Evolutionary conservation across 768 basidiomycete species (phyloP), one percentile per base, ranked within the genome.

Genomic region (Kwoniella heveanensis): DNA sequence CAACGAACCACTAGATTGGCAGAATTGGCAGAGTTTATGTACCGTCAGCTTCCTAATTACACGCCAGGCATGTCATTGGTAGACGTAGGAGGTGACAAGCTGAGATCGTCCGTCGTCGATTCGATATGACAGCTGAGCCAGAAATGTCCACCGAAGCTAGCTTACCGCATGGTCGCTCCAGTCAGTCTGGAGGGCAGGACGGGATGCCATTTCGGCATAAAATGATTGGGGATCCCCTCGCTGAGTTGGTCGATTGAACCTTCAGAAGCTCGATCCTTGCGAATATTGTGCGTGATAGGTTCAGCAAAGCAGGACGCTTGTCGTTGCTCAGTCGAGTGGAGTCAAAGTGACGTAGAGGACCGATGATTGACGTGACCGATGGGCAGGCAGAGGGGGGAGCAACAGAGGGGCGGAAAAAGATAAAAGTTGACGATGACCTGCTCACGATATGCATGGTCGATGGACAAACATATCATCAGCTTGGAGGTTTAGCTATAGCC

Each of bases 131-230:
- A 19, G 4, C 17, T 19, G 19, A 47, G 46, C 48, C 46, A 47
- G 6, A 19, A 19, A 24, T 4, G 8, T 49, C 21, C 48, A 24
- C 48, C 21, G 22, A 19, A 24, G 4, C 5, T 22, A 25, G 32
- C 58, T 39, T 25, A 60, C 58, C 9, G 49, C n/a, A 36, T 71
- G 73, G 54, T 76, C 74, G 39, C 53, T 56, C 72, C 72, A 76
- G 56, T 76, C 69, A 9, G 52, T 67, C 37, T 64, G 56, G 7
- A 59, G 36, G 29, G 48, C 57, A 29, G 46, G 57, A 36, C 30
- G 49, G 32, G 24, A 49, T 27, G 62, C 30, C 62, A 64, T 64
- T 21, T 32, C 39, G 39, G 39, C 39, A 19, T 3, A 44, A 3
- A 17, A 19, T 44, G 39, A 44, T 44, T 10, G 39, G 15, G 9